Base-by-base conservation (phyloP, 495 filamentous ascomycete species). In the Podospora fimiseda region DNA sequence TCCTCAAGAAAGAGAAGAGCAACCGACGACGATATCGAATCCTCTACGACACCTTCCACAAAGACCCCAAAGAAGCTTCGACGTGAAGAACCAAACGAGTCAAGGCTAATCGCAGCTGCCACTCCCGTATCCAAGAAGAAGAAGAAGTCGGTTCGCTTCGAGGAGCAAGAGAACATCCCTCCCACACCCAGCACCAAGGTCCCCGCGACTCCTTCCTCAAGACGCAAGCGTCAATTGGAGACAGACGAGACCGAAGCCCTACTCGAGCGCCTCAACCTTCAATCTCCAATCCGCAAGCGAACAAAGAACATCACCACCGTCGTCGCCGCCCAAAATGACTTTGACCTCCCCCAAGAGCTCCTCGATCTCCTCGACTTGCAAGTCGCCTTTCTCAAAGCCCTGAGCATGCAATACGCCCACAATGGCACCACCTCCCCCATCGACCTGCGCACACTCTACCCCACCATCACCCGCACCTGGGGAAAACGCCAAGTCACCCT, bases 381-480 rank as follows among this genome's bases (percentile, higher is more conserved):
- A 57, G 64, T 74, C 23, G 69, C 80, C 44, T 80, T 86, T 50
- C 72, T 84, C 51, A 77, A 76, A 43, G 75, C 81, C 16, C 65
- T 84, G 16, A 77, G 72, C 16, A 62, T 85, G 47, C 77, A 84
- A 51, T 75, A 76, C 52, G 82, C 81, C 0, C 85, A 89, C 69
- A 80, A 86, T 69, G 82, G 84, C 58, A 69, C 72, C 8, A 61
- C 74, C 36, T 74, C 78, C 0, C 81, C 85, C 9, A 74, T 75
- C 36, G 81, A 87, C 60, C 57, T 87, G 23, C 72, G 72, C n/a
- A 64, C 60, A 2, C 66, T 88, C 6, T 75, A 70, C 36, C 74
- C 77, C 3, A 72, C 75, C 51, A 69, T 85, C 40, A 73, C 78
- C 4, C 75, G 74, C 55, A 63, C 75, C 38, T 88, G 84, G 84